A percentile compares a stretch with the other conserved stretches of the same genome.
These are phyloP conservation scores for Asterochloris erici DNA, from an alignment of 139 green algal genomes.

Conservation along the genomic window DNA sequence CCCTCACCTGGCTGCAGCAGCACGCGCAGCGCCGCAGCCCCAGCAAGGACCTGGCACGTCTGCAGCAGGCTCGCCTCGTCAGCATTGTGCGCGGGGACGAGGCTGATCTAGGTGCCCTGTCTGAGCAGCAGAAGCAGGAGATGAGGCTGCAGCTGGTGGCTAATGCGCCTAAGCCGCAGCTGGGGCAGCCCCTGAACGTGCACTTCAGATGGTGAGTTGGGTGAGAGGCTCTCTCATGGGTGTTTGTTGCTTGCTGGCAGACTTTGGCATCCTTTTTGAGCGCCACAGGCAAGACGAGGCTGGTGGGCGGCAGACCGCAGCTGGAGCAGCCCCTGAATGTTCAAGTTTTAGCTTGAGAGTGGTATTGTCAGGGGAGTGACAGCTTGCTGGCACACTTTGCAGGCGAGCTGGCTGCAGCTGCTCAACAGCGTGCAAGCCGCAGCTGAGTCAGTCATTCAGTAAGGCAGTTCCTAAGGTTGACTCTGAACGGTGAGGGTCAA, in stretches of 20 bases:
- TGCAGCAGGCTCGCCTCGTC: constrained; percentile 7
- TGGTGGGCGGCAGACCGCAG: too few species aligned
- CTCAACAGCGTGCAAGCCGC: too few species aligned
- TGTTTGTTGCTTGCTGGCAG: background rate
- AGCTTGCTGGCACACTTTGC: too few species aligned
- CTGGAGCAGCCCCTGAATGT: too few species aligned
- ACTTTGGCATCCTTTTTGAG: too few species aligned
- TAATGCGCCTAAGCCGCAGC: constrained; percentile 2
- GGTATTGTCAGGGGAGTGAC: too few species aligned
- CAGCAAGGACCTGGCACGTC: background rate
- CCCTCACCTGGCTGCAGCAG: constrained; percentile 23
- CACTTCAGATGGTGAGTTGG: constrained; percentile 60
- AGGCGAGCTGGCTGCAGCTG: too few species aligned
- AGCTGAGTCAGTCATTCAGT: too few species aligned
- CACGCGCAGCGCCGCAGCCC: background rate
- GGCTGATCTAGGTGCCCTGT: background rate
- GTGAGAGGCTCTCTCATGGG: constrained; percentile 40
- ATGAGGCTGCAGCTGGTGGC: constrained; percentile 21
- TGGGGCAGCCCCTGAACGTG: constrained; percentile 51
- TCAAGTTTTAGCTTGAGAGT: too few species aligned
- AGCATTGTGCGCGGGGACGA: background rate
- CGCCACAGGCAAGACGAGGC: too few species aligned
- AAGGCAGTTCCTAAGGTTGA: too few species aligned
- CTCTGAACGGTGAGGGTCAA: too few species aligned
- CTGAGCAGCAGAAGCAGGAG: background rate